phyloP scores from a whole-genome alignment of 2,329 filamentous ascomycete species.

The Ustulina deusta region DNA sequence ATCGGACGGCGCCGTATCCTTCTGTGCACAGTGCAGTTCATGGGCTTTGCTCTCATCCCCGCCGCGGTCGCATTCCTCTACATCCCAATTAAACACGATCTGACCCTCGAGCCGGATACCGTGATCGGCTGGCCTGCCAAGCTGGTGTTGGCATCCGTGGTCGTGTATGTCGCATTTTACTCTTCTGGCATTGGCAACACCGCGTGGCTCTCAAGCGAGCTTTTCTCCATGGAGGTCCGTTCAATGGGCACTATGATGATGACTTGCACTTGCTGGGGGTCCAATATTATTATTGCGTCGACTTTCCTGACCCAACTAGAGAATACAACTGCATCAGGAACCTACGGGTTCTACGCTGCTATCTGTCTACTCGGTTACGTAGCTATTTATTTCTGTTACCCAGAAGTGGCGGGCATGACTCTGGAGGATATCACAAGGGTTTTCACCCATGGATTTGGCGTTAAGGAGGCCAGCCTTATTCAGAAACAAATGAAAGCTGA shows the following conservation, averaged over 20 bases:
- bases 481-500: slow-evolving; percentile 18
- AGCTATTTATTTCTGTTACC: slow-evolving; percentile 60
- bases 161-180: slow-evolving; percentile 58
- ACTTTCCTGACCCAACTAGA: slow-evolving; percentile 62
- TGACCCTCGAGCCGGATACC: slow-evolving; percentile 49
- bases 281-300: slow-evolving; percentile 59
- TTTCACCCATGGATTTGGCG: slow-evolving; percentile 5
- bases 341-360: slow-evolving; percentile 62
- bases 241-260: slow-evolving; percentile 59
- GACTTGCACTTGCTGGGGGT: slow-evolving; percentile 56
- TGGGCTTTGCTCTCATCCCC: slow-evolving; percentile 55
- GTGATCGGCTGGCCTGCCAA: slow-evolving; percentile 52
- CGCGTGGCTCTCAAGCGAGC: slow-evolving; percentile 58
- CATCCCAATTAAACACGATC: slow-evolving; percentile 56
- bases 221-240: slow-evolving; percentile 60
- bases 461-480: slow-evolving; percentile 13
- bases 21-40: slow-evolving; percentile 55
- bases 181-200: slow-evolving; percentile 57
- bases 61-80: slow-evolving; percentile 57
- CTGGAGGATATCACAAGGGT: slow-evolving; percentile 55
- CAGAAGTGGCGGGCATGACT: slow-evolving; percentile 63
- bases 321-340: slow-evolving; percentile 57
- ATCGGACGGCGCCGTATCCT: slow-evolving; percentile 58
- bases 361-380: slow-evolving; percentile 61
- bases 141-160: slow-evolving; percentile 56